Evolutionary conservation across 305 asterid species (phyloP), one percentile per base, ranked within the genome.

Genomic region (Fraxinus baroniana): DNA sequence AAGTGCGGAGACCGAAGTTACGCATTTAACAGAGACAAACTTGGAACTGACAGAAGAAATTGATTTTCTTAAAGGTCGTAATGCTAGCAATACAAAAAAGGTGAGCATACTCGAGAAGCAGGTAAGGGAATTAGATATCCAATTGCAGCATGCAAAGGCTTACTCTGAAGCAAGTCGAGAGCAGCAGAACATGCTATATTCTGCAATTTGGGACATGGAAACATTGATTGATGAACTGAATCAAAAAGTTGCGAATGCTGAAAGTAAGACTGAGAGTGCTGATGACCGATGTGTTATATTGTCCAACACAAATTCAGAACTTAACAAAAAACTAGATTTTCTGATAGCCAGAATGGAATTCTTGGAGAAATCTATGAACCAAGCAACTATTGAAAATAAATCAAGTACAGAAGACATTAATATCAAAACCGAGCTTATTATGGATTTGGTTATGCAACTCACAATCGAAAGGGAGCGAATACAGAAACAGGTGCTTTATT

Each of bases 121-220:
- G 88, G 75, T 90, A 32, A 78, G 94, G 80, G 96, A 91, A 75
- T 84, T 92, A 9, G 97, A 93, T 80, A 64, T 88, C 62, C 95
- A 90, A 36, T 88, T 94, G 52, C 97, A 93, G 78, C 89, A 94
- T 70, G 78, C 93, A 46, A 91, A 83, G 88, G 92, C 93, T 0
- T 89, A 93, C 28, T 92, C 99, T 4, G 98, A 93, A 86, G 93
- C 97, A 60, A 86, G 96, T 85, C 98, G 88, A 84, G 98, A 95
- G 75, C 98, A 95, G 85, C 97, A 91, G 86, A 91, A 88, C 84
- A 90, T 89, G 97, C 32, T 95, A 70, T 95, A 94, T 79, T 71
- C 94, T 55, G 98, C 99, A 49, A 94, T 95, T 60, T 95, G 97
- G 97, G 99, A 95, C 85, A 94, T 95, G 99, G 99, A 95, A 84